A percentile compares a stretch with the other conserved stretches of the same genome.
These are phyloP conservation scores for Lentinus brumalis DNA, from an alignment of 768 basidiomycete genomes.

Conservation along the genomic window DNA sequence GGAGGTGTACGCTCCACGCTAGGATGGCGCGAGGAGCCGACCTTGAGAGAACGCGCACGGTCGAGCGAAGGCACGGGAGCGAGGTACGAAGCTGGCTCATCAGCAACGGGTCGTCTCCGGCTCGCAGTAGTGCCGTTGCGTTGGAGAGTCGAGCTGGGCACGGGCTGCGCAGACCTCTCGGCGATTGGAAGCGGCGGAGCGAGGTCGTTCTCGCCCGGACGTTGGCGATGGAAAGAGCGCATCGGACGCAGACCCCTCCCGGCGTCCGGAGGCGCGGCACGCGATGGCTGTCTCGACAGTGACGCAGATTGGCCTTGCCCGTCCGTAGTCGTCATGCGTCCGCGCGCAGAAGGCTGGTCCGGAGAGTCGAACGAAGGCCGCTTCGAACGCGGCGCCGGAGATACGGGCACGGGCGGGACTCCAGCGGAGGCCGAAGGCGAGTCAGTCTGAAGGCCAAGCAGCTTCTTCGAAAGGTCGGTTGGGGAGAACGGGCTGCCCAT, in stretches of 20 bases:
- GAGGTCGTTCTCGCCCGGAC: constrained; percentile 36
- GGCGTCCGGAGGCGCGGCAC: constrained; percentile 19
- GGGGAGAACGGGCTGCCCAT: constrained; percentile 45
- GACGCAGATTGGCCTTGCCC: constrained; percentile 11
- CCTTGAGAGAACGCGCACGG: constrained; percentile 18
- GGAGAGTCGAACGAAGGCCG: constrained; percentile 17
- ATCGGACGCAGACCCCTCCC: constrained; percentile 42
- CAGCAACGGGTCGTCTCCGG: constrained; percentile 3
- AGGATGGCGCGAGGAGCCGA: constrained; percentile 23
- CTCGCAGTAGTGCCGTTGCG: constrained; percentile 9
- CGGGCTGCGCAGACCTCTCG: background rate
- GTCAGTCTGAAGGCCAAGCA: constrained; percentile 50
- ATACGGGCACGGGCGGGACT: constrained; percentile 11
- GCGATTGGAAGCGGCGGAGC: constrained; percentile 27
- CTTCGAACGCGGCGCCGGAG: constrained; percentile 12
- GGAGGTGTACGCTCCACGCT: constrained; percentile 21
- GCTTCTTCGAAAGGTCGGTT: constrained; percentile 61
- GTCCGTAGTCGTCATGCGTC: constrained; percentile 4
- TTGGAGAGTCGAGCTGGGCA: background rate
- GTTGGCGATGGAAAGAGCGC: constrained; percentile 64
- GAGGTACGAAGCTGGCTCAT: constrained; percentile 11
- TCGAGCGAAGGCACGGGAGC: constrained; percentile 31
- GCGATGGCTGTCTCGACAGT: constrained; percentile 20
- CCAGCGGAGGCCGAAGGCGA: constrained; percentile 11
- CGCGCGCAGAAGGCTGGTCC: constrained; percentile 1